Conservation (phyloP, 139 green algal genomes). For the Limnomonas spitsbergensis region DNA sequence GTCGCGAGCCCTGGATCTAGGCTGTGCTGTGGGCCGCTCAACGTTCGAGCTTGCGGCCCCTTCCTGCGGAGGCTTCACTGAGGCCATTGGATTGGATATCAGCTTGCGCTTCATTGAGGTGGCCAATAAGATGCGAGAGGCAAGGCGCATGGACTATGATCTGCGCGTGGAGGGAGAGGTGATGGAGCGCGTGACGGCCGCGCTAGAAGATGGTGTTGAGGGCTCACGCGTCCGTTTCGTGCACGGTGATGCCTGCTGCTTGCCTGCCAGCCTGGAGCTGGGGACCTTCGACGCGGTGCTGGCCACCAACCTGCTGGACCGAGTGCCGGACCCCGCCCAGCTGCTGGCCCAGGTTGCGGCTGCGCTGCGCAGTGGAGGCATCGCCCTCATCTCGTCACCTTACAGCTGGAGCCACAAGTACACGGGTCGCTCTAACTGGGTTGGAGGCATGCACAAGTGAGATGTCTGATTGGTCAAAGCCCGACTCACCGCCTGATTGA, state of each 20-base stretch:
- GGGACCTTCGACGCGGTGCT: slow-evolving; percentile 68
- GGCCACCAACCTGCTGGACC: slow-evolving; percentile 68
- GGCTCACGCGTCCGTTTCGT: slow-evolving; percentile 48
- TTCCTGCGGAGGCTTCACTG: slow-evolving; percentile 31
- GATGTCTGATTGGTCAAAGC: no score
- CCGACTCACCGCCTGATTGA: no score
- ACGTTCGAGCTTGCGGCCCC: slow-evolving; percentile 61
- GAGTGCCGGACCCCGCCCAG: slow-evolving; percentile 58
- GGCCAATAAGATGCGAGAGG: slow-evolving; percentile 31
- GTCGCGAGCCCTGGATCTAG: slow-evolving; percentile 65
- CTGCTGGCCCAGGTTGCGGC: slow-evolving; percentile 49
- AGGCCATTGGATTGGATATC: slow-evolving; percentile 23
- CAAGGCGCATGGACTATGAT: slow-evolving; percentile 53
- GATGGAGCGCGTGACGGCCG: slow-evolving; percentile 24
- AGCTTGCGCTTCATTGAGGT: slow-evolving; percentile 38
- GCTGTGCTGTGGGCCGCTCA: slow-evolving; percentile 66
- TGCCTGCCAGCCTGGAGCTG: background rate
- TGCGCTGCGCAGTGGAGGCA: slow-evolving; percentile 27
- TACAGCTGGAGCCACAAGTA: slow-evolving; percentile 73
- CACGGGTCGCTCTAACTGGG: slow-evolving; percentile 56
- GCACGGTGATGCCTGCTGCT: slow-evolving; percentile 34
- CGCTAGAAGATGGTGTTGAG: slow-evolving; percentile 47
- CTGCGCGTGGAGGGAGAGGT: slow-evolving; percentile 65
- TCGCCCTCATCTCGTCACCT: slow-evolving; percentile 60
- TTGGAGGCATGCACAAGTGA: slow-evolving; percentile 53